Conservation (phyloP, 164 flowering plant genomes). For the Echeveria elegans region DNA sequence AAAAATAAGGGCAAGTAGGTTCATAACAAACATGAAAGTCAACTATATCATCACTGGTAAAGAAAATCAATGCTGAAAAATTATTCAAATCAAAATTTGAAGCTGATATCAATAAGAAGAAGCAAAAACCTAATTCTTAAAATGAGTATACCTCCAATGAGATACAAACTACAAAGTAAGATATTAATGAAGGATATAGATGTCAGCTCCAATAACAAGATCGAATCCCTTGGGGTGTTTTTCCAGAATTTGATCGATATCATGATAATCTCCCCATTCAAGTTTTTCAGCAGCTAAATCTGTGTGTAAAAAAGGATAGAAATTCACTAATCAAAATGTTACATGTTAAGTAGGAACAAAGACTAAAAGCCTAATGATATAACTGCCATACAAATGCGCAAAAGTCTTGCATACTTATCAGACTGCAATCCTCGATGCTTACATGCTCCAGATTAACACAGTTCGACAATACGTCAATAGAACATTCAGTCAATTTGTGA, state of each 20-base stretch:
- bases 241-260: constrained; percentile 40
- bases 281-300: constrained; percentile 60
- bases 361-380: not conserved
- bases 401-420: too few species aligned
- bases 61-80: not conserved
- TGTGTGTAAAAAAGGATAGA: constrained; percentile 12
- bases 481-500: too few species aligned
- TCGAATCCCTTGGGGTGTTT: constrained; percentile 63
- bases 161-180: not conserved
- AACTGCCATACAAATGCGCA: too few species aligned
- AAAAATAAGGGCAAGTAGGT: not conserved
- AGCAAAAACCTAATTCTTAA: not conserved
- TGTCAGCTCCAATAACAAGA: constrained; percentile 95
- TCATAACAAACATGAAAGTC: too few species aligned
- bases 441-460: too few species aligned
- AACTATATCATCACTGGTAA: too few species aligned
- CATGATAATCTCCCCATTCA: constrained; percentile 80
- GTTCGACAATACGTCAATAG: too few species aligned
- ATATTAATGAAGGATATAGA: constrained; percentile 56
- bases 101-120: too few species aligned
- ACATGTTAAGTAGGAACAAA: not conserved
- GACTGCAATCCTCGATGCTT: too few species aligned
- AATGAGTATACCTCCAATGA: not conserved
- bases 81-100: not conserved
- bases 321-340: not conserved